Evolutionary conservation across 106 monocot species (phyloP), one percentile per base, ranked within the genome.

Genomic region (Gastrodia elata): DNA sequence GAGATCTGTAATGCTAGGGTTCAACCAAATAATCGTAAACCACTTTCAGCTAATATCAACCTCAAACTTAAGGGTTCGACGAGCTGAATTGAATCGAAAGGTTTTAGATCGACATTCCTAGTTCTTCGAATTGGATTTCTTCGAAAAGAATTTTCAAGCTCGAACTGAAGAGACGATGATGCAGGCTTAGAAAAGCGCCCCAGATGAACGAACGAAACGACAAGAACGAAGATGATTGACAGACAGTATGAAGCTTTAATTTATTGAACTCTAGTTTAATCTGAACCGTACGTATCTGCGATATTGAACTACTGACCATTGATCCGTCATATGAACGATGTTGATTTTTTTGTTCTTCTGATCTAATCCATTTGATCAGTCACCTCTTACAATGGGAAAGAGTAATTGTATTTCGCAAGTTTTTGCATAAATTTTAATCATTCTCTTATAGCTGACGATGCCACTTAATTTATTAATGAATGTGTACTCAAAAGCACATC

Each of bases 281-380:
- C 69, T 69, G 25, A 40, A 25, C 69, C 69, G 40, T 40, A 69
- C 39, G 40, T 13, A 69, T 69, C 25, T 20, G n/a, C n/a, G 67
- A 39, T 40, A 25, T 1, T 38, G 69, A 25, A 11, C 25, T 22
- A 11, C 39, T 69, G 4, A 11, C 69, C 69, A 40, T 69, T 24
- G 69, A 69, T 25, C 41, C 20, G 25, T 26, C 25, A 16, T n/a
- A n/a, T n/a, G n/a, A n/a, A n/a, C n/a, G n/a, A n/a, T n/a, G n/a
- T n/a, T n/a, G n/a, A n/a, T n/a, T n/a, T n/a, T n/a, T n/a, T n/a
- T n/a, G n/a, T n/a, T n/a, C n/a, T n/a, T n/a, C n/a, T n/a, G n/a
- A n/a, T n/a, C n/a, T n/a, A n/a, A n/a, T n/a, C n/a, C n/a, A n/a
- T n/a, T n/a, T n/a, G n/a, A n/a, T n/a, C n/a, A n/a, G n/a, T n/a